These are phyloP conservation scores for Coemansia sp. DNA, from an alignment of 192 early-diverging fungal species.

Conservation along the genomic window DNA sequence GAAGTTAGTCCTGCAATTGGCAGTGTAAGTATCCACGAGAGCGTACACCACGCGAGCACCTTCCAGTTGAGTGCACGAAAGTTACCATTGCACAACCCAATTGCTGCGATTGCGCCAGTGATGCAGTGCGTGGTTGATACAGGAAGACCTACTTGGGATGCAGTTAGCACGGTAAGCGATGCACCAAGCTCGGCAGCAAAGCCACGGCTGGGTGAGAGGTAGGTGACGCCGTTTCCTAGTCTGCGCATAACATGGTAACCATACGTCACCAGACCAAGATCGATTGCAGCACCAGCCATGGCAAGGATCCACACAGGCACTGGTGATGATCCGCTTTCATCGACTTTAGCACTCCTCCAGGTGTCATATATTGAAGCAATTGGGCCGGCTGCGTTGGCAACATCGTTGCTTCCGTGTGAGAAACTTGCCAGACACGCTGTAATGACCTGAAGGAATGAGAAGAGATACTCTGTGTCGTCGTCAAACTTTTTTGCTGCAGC, in stretches of 20 bases:
- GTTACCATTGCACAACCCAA: slow-evolving; percentile 74
- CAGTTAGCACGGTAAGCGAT: slow-evolving; percentile 74
- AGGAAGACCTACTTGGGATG: slow-evolving; percentile 74
- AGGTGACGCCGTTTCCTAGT: slow-evolving; percentile 83
- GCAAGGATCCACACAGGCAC: slow-evolving; percentile 78
- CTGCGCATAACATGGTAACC: slow-evolving; percentile 77
- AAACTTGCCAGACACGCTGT: slow-evolving; percentile 83
- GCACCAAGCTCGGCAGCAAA: slow-evolving; percentile 80
- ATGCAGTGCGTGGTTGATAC: slow-evolving; percentile 87
- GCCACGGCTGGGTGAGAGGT: slow-evolving; percentile 76
- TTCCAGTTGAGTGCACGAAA: slow-evolving; percentile 75
- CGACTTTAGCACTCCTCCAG: slow-evolving; percentile 60
- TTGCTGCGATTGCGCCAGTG: slow-evolving; percentile 70
- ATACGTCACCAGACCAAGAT: slow-evolving; percentile 71
- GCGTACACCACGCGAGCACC: slow-evolving; percentile 62
- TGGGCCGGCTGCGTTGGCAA: slow-evolving; percentile 83
- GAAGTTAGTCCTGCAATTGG: slow-evolving; percentile 66
- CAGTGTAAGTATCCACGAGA: slow-evolving; percentile 76
- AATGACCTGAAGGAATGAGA: slow-evolving; percentile 79
- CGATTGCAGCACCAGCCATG: slow-evolving; percentile 72
- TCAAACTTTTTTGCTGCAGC: slow-evolving; percentile 68
- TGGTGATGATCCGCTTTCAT: slow-evolving; percentile 56
- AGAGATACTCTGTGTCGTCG: slow-evolving; percentile 73
- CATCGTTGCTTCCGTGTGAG: slow-evolving; percentile 84
- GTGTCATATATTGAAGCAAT: slow-evolving; percentile 72